phyloP scores from a whole-genome alignment of 352 stramenopile genomes.

The Pythium sukuiense region DNA sequence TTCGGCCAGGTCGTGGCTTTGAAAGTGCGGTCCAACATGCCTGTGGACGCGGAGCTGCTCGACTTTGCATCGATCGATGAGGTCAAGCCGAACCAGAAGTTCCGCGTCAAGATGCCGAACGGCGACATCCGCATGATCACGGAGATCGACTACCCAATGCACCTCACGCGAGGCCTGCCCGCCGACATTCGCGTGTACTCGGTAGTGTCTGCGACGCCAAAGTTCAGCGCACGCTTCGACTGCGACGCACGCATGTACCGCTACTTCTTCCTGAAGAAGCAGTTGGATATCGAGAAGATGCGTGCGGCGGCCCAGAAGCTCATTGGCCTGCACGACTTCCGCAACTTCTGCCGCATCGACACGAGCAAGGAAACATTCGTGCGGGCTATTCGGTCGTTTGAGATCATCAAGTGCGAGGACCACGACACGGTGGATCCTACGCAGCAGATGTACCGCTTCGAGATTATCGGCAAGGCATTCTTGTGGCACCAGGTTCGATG shows the following conservation, averaged over 20 bases:
- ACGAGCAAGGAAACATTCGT: constrained; percentile 96
- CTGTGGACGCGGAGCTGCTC: constrained; percentile 57
- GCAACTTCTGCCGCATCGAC: constrained; percentile 99
- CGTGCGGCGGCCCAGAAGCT: constrained; percentile 79
- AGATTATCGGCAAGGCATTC: constrained; percentile 94
- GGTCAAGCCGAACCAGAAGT: constrained; percentile 55
- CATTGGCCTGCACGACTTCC: constrained; percentile 96
- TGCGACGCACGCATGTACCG: constrained; percentile 93
- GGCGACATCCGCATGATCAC: constrained; percentile 70
- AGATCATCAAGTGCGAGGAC: constrained; percentile 75
- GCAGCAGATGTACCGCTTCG: constrained; percentile 72
- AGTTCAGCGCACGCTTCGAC: constrained; percentile 97
- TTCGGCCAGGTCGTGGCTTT: constrained; percentile 81
- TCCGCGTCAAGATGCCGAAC: constrained; percentile 55
- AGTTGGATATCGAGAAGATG: constrained; percentile 88
- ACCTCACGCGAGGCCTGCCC: constrained; percentile 97
- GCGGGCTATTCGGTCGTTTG: constrained; percentile 74
- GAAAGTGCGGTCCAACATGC: constrained; percentile 75
- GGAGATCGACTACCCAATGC: constrained; percentile 95
- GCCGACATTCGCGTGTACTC: constrained; percentile 82
- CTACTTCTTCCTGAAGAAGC: constrained; percentile 94
- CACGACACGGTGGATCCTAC: constrained; percentile 35
- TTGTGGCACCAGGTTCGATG: constrained; percentile 99
- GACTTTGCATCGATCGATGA: constrained; percentile 67
- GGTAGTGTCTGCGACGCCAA: constrained; percentile 77